Base-by-base conservation (phyloP, 139 green algal species). In the Eudorina sp. region DNA sequence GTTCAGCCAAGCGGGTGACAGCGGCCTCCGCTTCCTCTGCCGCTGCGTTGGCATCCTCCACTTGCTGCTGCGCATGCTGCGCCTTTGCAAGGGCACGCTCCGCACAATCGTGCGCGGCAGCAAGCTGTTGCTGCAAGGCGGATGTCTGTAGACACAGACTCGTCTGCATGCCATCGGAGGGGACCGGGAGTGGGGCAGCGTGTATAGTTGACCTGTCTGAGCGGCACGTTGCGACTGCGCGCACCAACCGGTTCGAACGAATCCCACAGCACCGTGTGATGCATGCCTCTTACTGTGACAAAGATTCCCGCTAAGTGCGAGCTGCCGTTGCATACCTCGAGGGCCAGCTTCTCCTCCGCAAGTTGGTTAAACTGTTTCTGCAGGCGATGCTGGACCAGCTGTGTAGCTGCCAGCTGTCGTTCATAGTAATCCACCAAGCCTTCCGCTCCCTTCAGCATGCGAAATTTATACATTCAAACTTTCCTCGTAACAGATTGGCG, bases 331-430 rank as follows among this genome's bases (percentile, higher is more conserved):
- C n/a, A n/a, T 45, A 86, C 80, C 80, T 86, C 80, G 0, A 86
- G 43, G 1, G 60, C 51, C 3, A 31, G 6, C 80, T 86, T 86
- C 19, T 86, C 80, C 40, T 86, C 80, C 9, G n/a, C 7, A 18
- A 86, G 43, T n/a, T 86, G 60, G 21, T 77, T 31, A n/a, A 21
- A 86, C 18, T 86, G 80, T n/a, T 76, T 45, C 41, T 76, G 41
- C 60, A 86, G 31, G 1, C 80, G 80, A 38, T 86, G 80, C 60
- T 76, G 60, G 2, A 86, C 80, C 43, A 86, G 60, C 60, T 86
- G 80, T 25, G 60, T 62, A 2, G 80, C 60, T 8, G 80, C 60
- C 13, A 86, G 60, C 60, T 86, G 80, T 31, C 64, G 76, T 23
- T 86, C 80, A n/a, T 77, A 86, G n/a, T 48, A 77, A 14, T 41